These are phyloP conservation scores for Coriolopsis trogii DNA, from an alignment of 1,284 basidiomycete genomes.

Conservation along the genomic window DNA sequence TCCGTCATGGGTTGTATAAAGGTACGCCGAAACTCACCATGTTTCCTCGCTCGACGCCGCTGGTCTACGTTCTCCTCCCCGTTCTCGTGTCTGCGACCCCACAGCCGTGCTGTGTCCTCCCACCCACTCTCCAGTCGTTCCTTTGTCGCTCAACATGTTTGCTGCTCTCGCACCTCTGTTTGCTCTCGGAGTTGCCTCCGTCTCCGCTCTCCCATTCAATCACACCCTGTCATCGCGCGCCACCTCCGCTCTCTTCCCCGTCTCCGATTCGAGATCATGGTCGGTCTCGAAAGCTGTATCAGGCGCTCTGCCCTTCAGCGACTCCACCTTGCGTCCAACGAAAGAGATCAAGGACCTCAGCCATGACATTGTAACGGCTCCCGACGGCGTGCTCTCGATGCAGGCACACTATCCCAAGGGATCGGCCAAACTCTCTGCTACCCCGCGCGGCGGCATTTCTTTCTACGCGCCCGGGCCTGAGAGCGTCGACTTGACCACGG, in stretches of 20 bases:
- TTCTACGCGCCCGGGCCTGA: slow-evolving; percentile 54
- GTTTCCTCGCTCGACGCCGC: slow-evolving; percentile 22
- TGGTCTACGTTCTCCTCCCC: slow-evolving; percentile 15
- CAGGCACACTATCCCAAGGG: slow-evolving; percentile 58
- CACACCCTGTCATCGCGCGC: slow-evolving; percentile 4
- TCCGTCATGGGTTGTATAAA: slow-evolving; percentile 15
- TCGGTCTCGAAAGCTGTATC: slow-evolving; percentile 39
- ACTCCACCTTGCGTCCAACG: slow-evolving; percentile 45
- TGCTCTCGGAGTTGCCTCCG: slow-evolving; percentile 23
- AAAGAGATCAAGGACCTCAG: slow-evolving; percentile 39
- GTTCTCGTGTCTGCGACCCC: not conserved
- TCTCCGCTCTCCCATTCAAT: slow-evolving; percentile 16
- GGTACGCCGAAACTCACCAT: not conserved
- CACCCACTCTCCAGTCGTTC: not conserved
- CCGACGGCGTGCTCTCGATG: slow-evolving; percentile 51
- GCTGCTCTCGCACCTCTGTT: slow-evolving; percentile 9
- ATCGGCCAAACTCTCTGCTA: slow-evolving; percentile 60
- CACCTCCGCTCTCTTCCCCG: slow-evolving; percentile 45
- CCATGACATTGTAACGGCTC: slow-evolving; percentile 45
- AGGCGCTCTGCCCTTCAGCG: slow-evolving; percentile 42
- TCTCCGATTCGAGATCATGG: slow-evolving; percentile 41
- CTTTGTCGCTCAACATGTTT: slow-evolving; percentile 12
- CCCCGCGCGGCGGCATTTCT: slow-evolving; percentile 59
- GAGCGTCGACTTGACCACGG: slow-evolving; percentile 49
- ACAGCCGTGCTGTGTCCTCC: slow-evolving; percentile 14